Percentiles rank a stretch among this genome's conserved stretches.
Evolutionary conservation across 2,329 filamentous ascomycete species (phyloP).

Genomic region (Pseudogymnoascus sp.): DNA sequence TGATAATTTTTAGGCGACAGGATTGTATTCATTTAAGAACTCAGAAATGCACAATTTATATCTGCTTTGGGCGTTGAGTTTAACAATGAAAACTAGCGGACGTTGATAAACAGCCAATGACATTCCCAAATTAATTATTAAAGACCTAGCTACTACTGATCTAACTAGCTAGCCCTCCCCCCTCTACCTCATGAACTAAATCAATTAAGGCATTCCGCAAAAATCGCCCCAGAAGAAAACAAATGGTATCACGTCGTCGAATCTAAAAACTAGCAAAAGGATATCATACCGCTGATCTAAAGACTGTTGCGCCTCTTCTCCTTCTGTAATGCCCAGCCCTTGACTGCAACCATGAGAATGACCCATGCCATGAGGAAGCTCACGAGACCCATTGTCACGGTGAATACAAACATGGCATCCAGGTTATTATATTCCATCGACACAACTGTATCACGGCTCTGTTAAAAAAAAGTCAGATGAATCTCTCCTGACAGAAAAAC

Average conservation of each 20-base stretch:
- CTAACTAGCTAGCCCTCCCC: background rate
- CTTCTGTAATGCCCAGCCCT: conserved; percentile 67
- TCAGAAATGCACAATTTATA: too few species aligned
- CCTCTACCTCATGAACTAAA: background rate
- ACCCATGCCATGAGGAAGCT: conserved; percentile 81
- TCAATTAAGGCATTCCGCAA: background rate
- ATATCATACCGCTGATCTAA: background rate
- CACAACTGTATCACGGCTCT: conserved; percentile 67
- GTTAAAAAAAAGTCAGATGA: conserved; percentile 18
- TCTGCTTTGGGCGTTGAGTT: too few species aligned
- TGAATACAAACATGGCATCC: conserved; percentile 91
- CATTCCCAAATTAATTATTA: background rate
- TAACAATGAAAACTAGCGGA: background rate
- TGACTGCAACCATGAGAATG: conserved; percentile 68
- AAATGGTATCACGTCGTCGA: background rate
- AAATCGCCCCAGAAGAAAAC: background rate
- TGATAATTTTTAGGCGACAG: too few species aligned
- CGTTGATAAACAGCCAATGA: background rate
- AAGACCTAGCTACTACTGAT: background rate
- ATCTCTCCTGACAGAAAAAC: background rate
- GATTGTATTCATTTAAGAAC: too few species aligned
- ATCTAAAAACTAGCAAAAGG: background rate
- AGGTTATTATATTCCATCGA: conserved; percentile 70
- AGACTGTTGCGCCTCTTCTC: conserved; percentile 19
- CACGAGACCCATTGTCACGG: conserved; percentile 74